Evolutionary conservation across 208 protist species (phyloP).

Genomic region (Leishmania martiniquensis): DNA sequence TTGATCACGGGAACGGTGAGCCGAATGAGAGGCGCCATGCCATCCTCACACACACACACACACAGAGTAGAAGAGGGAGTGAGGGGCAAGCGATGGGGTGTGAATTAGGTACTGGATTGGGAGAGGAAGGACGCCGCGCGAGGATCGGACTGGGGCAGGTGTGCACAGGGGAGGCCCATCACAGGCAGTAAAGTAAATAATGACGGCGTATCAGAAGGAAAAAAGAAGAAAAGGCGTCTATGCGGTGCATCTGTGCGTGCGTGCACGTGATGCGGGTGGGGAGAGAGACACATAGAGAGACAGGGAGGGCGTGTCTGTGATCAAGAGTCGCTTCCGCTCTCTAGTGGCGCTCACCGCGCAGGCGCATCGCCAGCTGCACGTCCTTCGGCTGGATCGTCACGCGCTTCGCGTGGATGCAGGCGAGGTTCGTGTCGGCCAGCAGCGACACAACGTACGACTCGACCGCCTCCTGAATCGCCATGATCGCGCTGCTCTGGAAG

Average conservation of each 20-base stretch:
- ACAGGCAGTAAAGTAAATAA: background rate
- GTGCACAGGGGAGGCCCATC: background rate
- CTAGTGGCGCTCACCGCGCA: conserved; percentile 59
- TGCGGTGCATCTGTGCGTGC: background rate
- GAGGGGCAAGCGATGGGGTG: too few relatives aligned
- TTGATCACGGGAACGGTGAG: too few relatives aligned
- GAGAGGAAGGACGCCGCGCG: too few relatives aligned
- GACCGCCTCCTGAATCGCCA: conserved; percentile 90
- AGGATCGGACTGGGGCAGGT: too few relatives aligned
- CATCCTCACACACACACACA: too few relatives aligned
- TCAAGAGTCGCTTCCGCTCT: background rate
- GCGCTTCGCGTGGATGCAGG: conserved; percentile 85
- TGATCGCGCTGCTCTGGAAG: conserved; percentile 87
- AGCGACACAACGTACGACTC: conserved; percentile 92
- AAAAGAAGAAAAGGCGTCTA: background rate
- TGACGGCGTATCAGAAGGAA: background rate
- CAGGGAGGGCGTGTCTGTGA: background rate
- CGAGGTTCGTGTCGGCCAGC: conserved; percentile 93
- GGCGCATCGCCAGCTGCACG: conserved; percentile 56
- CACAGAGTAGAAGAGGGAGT: background rate
- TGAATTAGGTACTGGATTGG: too few relatives aligned
- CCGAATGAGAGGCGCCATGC: too few relatives aligned
- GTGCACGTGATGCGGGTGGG: background rate
- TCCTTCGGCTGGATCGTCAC: conserved; percentile 88
- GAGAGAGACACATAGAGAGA: background rate